Evolutionary conservation across 306 rosid species (phyloP).

Genomic region (Cucurbita moschata): DNA sequence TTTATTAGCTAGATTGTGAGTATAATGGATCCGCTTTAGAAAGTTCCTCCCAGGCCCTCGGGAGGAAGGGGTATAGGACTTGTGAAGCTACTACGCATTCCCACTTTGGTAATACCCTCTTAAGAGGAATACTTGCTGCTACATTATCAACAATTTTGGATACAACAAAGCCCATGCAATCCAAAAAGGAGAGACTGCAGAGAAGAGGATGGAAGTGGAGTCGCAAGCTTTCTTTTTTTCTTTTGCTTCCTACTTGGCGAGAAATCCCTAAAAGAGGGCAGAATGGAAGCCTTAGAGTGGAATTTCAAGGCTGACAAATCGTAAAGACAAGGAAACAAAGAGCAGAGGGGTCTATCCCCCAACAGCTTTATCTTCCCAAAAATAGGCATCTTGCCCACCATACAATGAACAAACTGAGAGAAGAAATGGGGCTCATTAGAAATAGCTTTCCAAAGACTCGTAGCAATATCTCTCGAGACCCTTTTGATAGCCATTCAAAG

Average conservation of each 20-base stretch:
- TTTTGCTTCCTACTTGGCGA: background rate
- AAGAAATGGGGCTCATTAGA: too few relatives aligned
- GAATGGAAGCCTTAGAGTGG: too few relatives aligned
- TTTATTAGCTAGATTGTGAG: background rate
- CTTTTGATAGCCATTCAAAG: too few relatives aligned
- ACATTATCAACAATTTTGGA: background rate
- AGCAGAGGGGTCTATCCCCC: too few relatives aligned
- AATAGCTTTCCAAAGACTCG: too few relatives aligned
- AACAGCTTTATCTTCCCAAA: too few relatives aligned
- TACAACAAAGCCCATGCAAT: background rate
- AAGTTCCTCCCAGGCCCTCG: background rate
- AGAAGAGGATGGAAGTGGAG: background rate
- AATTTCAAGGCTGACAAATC: too few relatives aligned
- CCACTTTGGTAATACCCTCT: background rate
- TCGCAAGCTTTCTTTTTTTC: background rate
- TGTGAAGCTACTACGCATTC: background rate
- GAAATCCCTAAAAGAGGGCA: background rate
- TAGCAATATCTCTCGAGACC: too few relatives aligned
- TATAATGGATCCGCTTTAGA: background rate
- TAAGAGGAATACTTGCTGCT: background rate
- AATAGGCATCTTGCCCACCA: too few relatives aligned
- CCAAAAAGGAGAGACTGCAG: background rate
- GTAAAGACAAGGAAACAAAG: too few relatives aligned
- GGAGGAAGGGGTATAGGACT: background rate
- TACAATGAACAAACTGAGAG: too few relatives aligned